Base-by-base conservation (phyloP, 2,329 filamentous ascomycete species). In the Pestalotiopsis sp. region DNA sequence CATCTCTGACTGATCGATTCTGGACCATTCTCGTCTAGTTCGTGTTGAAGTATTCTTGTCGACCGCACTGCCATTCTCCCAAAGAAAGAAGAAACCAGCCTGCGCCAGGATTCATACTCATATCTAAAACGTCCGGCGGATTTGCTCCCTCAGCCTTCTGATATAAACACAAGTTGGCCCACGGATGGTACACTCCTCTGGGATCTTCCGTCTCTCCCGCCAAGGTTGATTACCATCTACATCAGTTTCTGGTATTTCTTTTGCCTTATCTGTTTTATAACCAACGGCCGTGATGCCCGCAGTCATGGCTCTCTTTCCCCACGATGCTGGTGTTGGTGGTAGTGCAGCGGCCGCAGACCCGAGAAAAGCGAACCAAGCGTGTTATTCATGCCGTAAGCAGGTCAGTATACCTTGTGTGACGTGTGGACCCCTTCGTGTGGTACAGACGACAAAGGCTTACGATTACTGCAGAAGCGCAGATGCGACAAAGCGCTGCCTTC, bases 401-500 rank as follows among this genome's bases (percentile, higher is more conserved):
- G 70, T 70, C 17, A 14, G 70, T 68, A 38, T n/a, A 66, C 20
- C 25, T 60, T 31, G 20, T 27, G 20, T 52, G 31, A 17, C 14
- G 27, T 31, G 57, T 59, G 57, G 23, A 59, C 3, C 27, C 60
- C 38, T 13, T 63, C 60, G 12, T 23, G 23, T 27, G 20, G n/a
- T 39, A 63, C n/a, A 23, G 56, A 49, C 23, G 7, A 41, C 13
- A 25, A 25, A 39, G 20, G 41, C 49, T 59, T 36, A 52, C 12
- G 20, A 20, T 20, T 25, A 36, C 82, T 80, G 70, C 82, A 87
- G 74, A 88, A 87, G 76, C 79, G 85, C 58, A 84, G 82, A 78
- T 87, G 86, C 73, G 82, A 85, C 79, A 87, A 87, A 75, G 73
- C 71, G 4, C 71, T 87, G 1, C 86, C 86, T 14, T 73, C 77